Conservation (phyloP, 176 grass and related monocot species). For the Ampelocalamus luodianensis region DNA sequence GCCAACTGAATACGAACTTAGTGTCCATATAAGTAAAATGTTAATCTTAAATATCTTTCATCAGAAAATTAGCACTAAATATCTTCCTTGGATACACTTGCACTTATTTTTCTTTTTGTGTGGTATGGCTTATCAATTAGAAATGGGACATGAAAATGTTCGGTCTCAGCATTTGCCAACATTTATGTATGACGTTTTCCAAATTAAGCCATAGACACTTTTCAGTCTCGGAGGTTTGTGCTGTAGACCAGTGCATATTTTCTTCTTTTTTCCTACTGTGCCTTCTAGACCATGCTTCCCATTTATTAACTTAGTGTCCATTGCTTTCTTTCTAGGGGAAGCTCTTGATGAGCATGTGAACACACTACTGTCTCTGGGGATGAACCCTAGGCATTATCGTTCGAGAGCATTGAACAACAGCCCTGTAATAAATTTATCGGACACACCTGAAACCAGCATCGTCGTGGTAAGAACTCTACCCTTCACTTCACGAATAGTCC, state of each 20-base stretch:
- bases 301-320: slow-evolving; percentile 11
- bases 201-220: slow-evolving; percentile 17
- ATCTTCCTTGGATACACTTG: background rate
- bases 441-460: slow-evolving; percentile 30
- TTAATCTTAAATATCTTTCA: slow-evolving; percentile 11
- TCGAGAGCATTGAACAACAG: background rate
- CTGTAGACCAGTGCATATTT: background rate
- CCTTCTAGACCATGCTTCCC: background rate
- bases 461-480: slow-evolving; percentile 19
- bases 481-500: background rate
- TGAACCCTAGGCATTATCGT: slow-evolving; percentile 40
- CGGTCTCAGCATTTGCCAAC: background rate
- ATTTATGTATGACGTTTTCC: slow-evolving; percentile 16
- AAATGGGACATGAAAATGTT: background rate
- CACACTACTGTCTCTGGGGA: slow-evolving; percentile 55
- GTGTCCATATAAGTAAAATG: background rate
- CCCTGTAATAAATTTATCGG: slow-evolving; percentile 41
- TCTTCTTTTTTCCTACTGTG: background rate
- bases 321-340: slow-evolving; percentile 49
- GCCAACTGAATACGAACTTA: background rate
- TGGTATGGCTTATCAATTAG: slow-evolving; percentile 9
- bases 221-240: background rate
- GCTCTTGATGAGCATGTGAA: slow-evolving; percentile 59
- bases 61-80: slow-evolving; percentile 14
- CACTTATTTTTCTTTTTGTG: background rate